A percentile compares a stretch with the other conserved stretches of the same genome.
phyloP scores from a whole-genome alignment of 768 basidiomycete genomes.

The Kwoniella bestiolae region DNA sequence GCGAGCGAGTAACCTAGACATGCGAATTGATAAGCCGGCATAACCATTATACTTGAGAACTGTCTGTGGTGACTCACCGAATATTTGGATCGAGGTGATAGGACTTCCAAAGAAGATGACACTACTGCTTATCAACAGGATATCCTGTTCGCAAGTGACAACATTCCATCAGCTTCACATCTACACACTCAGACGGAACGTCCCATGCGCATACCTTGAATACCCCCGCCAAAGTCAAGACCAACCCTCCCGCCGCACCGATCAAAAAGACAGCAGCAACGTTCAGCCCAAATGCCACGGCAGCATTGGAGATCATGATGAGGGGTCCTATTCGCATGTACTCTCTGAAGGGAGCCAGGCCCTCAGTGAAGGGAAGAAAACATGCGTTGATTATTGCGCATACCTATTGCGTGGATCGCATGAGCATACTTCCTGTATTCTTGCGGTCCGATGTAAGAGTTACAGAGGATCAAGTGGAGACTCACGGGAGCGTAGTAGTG shows the following conservation, averaged over 20 bases:
- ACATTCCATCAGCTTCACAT: neutral
- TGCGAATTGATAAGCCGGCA: neutral
- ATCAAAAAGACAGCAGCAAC: slow-evolving; percentile 94
- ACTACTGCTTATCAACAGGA: slow-evolving; percentile 86
- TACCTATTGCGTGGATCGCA: slow-evolving; percentile 60
- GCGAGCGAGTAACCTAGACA: slow-evolving; percentile 79
- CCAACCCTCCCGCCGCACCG: slow-evolving; percentile 65
- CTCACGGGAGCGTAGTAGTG: slow-evolving; percentile 89
- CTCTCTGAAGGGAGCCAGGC: slow-evolving; percentile 80
- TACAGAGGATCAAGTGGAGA: too few species aligned
- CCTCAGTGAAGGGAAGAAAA: slow-evolving; percentile 90
- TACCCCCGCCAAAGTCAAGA: slow-evolving; percentile 90
- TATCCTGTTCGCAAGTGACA: slow-evolving; percentile 66
- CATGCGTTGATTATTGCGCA: slow-evolving; percentile 86
- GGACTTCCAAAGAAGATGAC: slow-evolving; percentile 76
- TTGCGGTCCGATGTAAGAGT: too few species aligned
- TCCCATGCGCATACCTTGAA: slow-evolving; percentile 67
- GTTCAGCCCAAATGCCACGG: slow-evolving; percentile 84
- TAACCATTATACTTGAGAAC: neutral
- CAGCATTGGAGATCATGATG: slow-evolving; percentile 79
- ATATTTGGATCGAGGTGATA: slow-evolving; percentile 79
- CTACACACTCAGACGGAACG: neutral
- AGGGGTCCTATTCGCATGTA: slow-evolving; percentile 68
- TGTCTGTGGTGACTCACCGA: slow-evolving; percentile 62
- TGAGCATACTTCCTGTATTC: too few species aligned